Base-by-base conservation (phyloP, 2,329 filamentous ascomycete genomes). In the Arthrobotrys pseudoclavata region DNA sequence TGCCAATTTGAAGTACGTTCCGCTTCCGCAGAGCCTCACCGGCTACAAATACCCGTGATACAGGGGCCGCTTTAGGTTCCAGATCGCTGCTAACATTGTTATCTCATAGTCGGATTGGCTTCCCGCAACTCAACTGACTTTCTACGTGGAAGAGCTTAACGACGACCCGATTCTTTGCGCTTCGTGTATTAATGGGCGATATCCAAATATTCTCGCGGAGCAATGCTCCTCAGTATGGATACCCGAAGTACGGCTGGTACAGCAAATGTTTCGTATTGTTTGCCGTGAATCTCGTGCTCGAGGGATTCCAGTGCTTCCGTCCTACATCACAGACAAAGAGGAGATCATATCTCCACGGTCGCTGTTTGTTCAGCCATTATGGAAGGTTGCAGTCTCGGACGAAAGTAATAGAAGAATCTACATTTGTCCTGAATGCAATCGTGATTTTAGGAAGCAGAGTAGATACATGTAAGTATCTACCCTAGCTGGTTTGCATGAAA, bases 331-430 rank as follows among this genome's bases (percentile, higher is more conserved):
- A 20, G 61, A 71, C 7, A 77, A 77, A 45, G 74, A 77, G 20
- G 74, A 77, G 20, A 70, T 77, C 18, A 55, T 77, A 53, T 71
- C 74, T 13, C 74, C 74, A 12, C 42, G 74, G 18, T 77, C 74
- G 1, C 45, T 67, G 3, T 77, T 77, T 29, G 67, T 45, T 2
- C 50, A 55, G 13, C 60, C 74, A 3, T 20, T 77, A 3, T 77
- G 74, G 74, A 47, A 20, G 47, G 18, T 52, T 12, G 48, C 67
- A 2, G 5, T 66, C 13, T 67, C 61, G 26, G 74, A 77, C 15
- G 67, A 68, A 18, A 61, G 20, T 12, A 71, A 66, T 22, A 15
- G 67, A 20, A 77, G 74, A 47, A 62, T 71, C 18, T 77, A 77
- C 37, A 63, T 68, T n/a, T 77, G 74, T 24, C 74, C 74, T 0